Conservation (phyloP, 305 asterid genomes). For the Nicotiana rustica region DNA sequence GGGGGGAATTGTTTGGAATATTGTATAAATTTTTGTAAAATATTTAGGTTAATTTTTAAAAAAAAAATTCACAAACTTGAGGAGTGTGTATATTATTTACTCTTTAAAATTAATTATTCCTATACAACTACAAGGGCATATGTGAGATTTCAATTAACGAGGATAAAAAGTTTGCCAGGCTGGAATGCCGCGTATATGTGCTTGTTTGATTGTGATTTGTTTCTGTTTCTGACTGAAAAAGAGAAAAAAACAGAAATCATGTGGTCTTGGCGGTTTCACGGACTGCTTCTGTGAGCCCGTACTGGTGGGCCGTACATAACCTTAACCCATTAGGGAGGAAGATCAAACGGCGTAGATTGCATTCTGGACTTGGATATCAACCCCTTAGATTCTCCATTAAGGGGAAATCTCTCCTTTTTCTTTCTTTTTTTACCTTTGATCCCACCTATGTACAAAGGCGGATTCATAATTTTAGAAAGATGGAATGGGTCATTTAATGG, state of each 20-base stretch:
- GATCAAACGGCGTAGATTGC: not conserved
- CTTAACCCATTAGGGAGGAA: too few species aligned
- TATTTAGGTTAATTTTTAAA: too few species aligned
- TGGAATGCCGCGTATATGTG: constrained; percentile 30
- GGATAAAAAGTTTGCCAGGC: constrained; percentile 34
- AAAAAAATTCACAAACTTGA: too few species aligned
- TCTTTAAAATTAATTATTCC: not conserved
- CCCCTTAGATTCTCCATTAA: too few species aligned
- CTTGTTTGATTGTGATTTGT: constrained; percentile 15
- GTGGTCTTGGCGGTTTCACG: constrained; percentile 21
- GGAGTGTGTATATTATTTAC: too few species aligned
- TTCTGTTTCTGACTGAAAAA: not conserved
- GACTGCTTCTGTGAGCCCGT: not conserved
- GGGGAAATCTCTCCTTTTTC: too few species aligned
- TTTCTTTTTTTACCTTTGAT: too few species aligned
- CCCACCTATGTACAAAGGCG: too few species aligned
- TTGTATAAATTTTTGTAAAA: too few species aligned
- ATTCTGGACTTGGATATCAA: not conserved
- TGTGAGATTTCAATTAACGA: not conserved
- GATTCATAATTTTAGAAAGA: too few species aligned
- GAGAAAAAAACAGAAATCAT: not conserved
- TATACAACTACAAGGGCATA: not conserved
- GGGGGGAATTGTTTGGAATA: too few species aligned
- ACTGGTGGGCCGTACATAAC: not conserved
- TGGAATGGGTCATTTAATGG: too few species aligned